Percentiles rank a stretch among this genome's conserved stretches.
Conservation (phyloP, 345 rosid species). For the Noccaea bulbosa region DNA sequence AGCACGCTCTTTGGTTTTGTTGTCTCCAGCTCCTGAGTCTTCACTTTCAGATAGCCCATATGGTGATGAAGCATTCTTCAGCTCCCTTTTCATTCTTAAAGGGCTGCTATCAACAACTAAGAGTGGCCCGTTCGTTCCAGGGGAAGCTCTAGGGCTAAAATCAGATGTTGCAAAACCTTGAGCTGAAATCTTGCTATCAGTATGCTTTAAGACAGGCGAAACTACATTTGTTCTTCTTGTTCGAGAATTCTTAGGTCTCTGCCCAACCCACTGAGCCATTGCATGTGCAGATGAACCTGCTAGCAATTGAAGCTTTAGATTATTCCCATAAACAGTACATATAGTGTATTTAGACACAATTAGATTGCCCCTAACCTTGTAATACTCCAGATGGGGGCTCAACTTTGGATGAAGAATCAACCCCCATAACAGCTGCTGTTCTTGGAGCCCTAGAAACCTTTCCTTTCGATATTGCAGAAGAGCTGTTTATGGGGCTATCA, state of each 20-base stretch:
- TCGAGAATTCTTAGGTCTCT: slow-evolving; percentile 88
- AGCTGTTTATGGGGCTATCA: slow-evolving; percentile 56
- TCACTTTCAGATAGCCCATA: slow-evolving; percentile 81
- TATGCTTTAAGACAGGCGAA: slow-evolving; percentile 62
- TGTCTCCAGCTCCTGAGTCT: slow-evolving; percentile 85
- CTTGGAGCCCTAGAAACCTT: slow-evolving; percentile 73
- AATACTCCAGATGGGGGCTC: slow-evolving; percentile 58
- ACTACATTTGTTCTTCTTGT: slow-evolving; percentile 79
- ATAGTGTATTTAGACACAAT: slow-evolving; percentile 51
- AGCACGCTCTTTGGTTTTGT: slow-evolving; percentile 62
- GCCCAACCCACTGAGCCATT: slow-evolving; percentile 94
- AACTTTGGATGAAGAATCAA: slow-evolving; percentile 69
- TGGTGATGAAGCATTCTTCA: slow-evolving; percentile 65
- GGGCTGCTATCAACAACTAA: slow-evolving; percentile 49
- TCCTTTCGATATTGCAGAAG: slow-evolving; percentile 62
- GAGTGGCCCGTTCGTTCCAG: slow-evolving; percentile 57
- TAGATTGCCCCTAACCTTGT: slow-evolving; percentile 62
- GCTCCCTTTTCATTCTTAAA: slow-evolving; percentile 64
- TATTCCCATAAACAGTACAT: slow-evolving; percentile 46
- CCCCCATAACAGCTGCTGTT: slow-evolving; percentile 63
- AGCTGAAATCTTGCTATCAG: slow-evolving; percentile 60
- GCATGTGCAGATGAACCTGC: slow-evolving; percentile 71
- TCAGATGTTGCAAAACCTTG: slow-evolving; percentile 67
- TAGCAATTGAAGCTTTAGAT: slow-evolving; percentile 50
- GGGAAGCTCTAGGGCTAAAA: slow-evolving; percentile 57